Evolutionary conservation across 2,329 filamentous ascomycete genomes (phyloP).

Genomic region (Dactylellina drechsleri): DNA sequence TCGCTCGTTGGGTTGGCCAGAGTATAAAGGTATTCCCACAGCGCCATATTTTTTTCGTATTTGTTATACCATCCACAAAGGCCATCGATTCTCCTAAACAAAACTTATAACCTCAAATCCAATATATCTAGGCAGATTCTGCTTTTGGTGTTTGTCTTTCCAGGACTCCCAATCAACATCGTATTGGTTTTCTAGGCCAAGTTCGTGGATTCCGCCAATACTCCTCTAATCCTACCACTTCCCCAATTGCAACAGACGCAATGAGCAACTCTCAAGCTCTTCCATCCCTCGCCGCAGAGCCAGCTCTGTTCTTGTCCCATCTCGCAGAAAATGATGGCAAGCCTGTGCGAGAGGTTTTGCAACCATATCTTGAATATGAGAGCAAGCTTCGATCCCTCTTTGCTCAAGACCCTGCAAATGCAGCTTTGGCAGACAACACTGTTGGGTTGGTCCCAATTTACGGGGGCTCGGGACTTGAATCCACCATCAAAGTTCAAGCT

Average conservation of each 20-base stretch:
- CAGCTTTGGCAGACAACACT: slow-evolving; percentile 64
- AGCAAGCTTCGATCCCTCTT: slow-evolving; percentile 73
- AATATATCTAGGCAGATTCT: slow-evolving; percentile 23
- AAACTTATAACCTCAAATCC: slow-evolving; percentile 24
- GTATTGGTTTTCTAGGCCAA: slow-evolving; percentile 10
- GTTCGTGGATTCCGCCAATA: slow-evolving; percentile 14
- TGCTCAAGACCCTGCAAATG: slow-evolving; percentile 71
- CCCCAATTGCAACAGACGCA: background rate
- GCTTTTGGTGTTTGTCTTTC: slow-evolving; percentile 23
- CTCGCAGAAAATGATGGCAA: slow-evolving; percentile 68
- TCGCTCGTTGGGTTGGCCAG: slow-evolving; percentile 29
- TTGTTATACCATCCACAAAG: slow-evolving; percentile 1
- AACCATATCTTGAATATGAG: slow-evolving; percentile 76
- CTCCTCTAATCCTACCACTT: slow-evolving; percentile 12
- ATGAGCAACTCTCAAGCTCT: slow-evolving; percentile 38
- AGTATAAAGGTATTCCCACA: slow-evolving; percentile 47
- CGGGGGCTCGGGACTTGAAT: slow-evolving; percentile 63
- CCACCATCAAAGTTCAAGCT: slow-evolving; percentile 71
- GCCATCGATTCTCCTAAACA: slow-evolving; percentile 13
- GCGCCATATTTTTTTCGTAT: slow-evolving; percentile 14
- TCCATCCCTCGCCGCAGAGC: slow-evolving; percentile 48
- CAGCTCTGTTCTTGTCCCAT: slow-evolving; percentile 65
- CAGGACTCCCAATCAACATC: slow-evolving; percentile 21
- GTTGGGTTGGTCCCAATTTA: slow-evolving; percentile 76
- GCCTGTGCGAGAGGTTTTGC: slow-evolving; percentile 69